These are phyloP conservation scores for Aquilaria sinensis DNA, from an alignment of 345 rosid species.

Conservation along the genomic window DNA sequence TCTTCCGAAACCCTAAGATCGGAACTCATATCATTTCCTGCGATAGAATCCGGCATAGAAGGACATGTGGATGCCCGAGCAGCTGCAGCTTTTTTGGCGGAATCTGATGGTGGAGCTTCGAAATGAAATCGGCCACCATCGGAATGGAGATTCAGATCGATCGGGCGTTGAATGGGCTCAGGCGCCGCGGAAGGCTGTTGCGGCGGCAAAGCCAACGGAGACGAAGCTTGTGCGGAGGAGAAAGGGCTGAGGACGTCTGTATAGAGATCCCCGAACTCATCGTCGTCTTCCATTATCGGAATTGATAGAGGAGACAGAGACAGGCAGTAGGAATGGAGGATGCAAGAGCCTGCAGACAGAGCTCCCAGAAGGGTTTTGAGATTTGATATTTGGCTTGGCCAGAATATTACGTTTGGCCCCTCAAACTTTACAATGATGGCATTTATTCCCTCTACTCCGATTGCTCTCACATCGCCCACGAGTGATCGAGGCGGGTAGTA, in stretches of 20 bases:
- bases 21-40: constrained; percentile 18
- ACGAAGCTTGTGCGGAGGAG: constrained; percentile 15
- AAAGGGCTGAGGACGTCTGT: constrained; percentile 72
- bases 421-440: no score
- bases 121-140: constrained; percentile 13
- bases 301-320: constrained; percentile 4
- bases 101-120: constrained; percentile 7
- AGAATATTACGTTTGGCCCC: no score
- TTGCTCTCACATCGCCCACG: no score
- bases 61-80: background rate
- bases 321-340: background rate
- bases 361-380: constrained; percentile 17
- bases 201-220: constrained; percentile 24
- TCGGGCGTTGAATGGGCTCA: constrained; percentile 29
- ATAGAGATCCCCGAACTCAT: constrained; percentile 99
- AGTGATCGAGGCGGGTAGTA: no score
- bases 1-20: constrained; percentile 41
- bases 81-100: constrained; percentile 5
- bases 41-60: constrained; percentile 9
- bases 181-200: constrained; percentile 22
- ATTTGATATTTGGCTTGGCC: background rate
- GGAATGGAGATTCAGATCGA: constrained; percentile 57
- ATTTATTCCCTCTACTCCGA: no score
- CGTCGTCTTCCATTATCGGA: constrained; percentile 80
- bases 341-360: background rate